Conservation (phyloP, 2,329 filamentous ascomycete genomes). For the Phaeosphaeriaceae sp. region DNA sequence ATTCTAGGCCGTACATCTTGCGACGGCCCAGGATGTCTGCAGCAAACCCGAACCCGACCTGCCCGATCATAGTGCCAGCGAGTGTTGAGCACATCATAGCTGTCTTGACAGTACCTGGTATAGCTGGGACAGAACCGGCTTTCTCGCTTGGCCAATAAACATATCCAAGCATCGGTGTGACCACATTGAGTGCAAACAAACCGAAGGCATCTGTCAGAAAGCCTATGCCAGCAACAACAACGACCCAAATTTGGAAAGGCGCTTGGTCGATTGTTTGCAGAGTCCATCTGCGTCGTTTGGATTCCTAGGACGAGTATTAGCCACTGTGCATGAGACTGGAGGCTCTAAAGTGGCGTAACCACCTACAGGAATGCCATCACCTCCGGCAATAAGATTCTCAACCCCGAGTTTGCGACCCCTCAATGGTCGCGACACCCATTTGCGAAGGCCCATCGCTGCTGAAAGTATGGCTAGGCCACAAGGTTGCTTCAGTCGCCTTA, state of each 20-base stretch:
- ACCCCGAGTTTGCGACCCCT: slow-evolving; percentile 38
- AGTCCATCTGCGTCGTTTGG: slow-evolving; percentile 40
- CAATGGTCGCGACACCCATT: slow-evolving; percentile 40
- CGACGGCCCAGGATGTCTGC: slow-evolving; percentile 48
- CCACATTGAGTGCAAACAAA: slow-evolving; percentile 49
- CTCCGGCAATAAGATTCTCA: slow-evolving; percentile 41
- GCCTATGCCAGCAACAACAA: slow-evolving; percentile 49
- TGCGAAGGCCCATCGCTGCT: slow-evolving; percentile 35
- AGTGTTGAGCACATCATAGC: slow-evolving; percentile 50
- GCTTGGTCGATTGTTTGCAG: slow-evolving; percentile 43
- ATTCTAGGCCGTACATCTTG: slow-evolving; percentile 51
- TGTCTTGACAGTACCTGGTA: slow-evolving; percentile 41
- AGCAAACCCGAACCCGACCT: slow-evolving; percentile 48
- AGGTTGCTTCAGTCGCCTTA: no score
- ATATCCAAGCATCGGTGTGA: slow-evolving; percentile 49
- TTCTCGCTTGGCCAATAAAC: slow-evolving; percentile 46
- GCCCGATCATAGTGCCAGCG: slow-evolving; percentile 48
- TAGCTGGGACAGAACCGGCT: slow-evolving; percentile 26
- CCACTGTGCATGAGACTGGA: no score
- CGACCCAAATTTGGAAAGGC: slow-evolving; percentile 45
- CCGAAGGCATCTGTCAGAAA: slow-evolving; percentile 52
- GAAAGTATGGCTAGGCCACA: neutral
- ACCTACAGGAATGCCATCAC: slow-evolving; percentile 40
- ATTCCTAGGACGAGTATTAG: slow-evolving; percentile 21
- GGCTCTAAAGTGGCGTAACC: no score